Conservation (phyloP, 2,329 filamentous ascomycete genomes). For the Phoma sp. region DNA sequence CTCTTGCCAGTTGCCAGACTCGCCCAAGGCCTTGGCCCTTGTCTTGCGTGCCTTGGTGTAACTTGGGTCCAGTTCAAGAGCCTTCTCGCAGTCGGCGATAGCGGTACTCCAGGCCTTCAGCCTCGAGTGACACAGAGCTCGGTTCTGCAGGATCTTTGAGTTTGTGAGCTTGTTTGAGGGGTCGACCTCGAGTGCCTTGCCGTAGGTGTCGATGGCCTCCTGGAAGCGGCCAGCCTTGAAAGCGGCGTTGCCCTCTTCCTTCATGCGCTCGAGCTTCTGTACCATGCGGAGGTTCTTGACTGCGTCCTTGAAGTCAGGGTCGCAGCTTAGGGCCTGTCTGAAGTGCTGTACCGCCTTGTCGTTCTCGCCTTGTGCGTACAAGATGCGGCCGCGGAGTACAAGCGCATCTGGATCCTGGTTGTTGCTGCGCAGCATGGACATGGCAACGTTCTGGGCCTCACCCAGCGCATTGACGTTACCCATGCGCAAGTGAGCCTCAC, state of each 20-base stretch:
- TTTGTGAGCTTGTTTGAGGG: conserved; percentile 90
- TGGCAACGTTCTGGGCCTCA: conserved; percentile 91
- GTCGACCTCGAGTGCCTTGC: conserved; percentile 82
- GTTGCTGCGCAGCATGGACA: conserved; percentile 83
- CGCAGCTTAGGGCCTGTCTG: conserved; percentile 84
- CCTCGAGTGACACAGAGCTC: conserved; percentile 82
- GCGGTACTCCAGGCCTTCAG: conserved; percentile 84
- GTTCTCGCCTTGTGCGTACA: conserved; percentile 93
- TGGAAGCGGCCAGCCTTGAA: conserved; percentile 87
- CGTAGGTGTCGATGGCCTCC: conserved; percentile 83
- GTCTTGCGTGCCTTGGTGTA: conserved; percentile 94
- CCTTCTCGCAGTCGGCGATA: conserved; percentile 83
- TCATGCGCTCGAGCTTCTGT: conserved; percentile 90
- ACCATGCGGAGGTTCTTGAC: conserved; percentile 88
- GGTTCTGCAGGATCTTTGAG: conserved; percentile 92
- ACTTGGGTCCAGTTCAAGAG: conserved; percentile 78
- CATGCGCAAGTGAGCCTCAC: conserved; percentile 92
- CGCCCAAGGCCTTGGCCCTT: conserved; percentile 86
- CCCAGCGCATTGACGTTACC: conserved; percentile 86
- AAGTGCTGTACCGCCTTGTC: conserved; percentile 94
- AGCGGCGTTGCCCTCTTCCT: conserved; percentile 87
- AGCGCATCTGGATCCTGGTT: conserved; percentile 92
- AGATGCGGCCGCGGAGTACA: conserved; percentile 82
- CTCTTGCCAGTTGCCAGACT: conserved; percentile 89
- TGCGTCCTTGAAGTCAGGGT: conserved; percentile 88